A percentile compares a stretch with the other conserved stretches of the same genome.
Conservation (phyloP, 208 protist species). For the Leishmania turanica region DNA sequence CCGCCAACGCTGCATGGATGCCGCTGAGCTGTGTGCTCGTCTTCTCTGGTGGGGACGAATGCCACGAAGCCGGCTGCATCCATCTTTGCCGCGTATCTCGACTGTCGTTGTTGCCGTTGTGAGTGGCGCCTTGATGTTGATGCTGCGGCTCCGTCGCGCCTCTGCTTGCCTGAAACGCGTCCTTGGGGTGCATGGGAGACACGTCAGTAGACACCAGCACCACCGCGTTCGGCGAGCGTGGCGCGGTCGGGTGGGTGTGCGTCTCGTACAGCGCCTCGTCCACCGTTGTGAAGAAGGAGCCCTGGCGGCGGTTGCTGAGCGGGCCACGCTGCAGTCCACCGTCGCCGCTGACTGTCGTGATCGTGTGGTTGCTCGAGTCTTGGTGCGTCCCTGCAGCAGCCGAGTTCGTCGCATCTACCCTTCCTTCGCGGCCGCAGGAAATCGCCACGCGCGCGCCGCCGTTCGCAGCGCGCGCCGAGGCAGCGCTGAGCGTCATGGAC, state of each 20-base stretch:
- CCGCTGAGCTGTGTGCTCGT: background rate
- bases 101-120: no score
- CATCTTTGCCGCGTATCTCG: background rate
- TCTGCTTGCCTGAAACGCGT: background rate
- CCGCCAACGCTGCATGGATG: background rate
- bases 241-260: background rate
- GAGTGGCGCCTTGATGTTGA: background rate
- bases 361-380: background rate
- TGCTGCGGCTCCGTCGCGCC: no score
- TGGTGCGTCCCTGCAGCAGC: background rate
- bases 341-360: background rate
- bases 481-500: background rate
- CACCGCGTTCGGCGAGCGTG: background rate
- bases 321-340: background rate
- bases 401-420: background rate
- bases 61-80: background rate
- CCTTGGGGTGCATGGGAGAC: background rate
- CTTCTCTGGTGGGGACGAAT: background rate
- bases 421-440: background rate
- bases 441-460: background rate
- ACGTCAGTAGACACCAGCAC: background rate
- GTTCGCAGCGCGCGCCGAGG: background rate
- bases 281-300: slow-evolving; percentile 12
- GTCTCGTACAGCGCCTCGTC: background rate
- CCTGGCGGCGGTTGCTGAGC: slow-evolving; percentile 1